Evolutionary conservation across 257 asterid species (phyloP).

Genomic region (Fraxinus excelsior): DNA sequence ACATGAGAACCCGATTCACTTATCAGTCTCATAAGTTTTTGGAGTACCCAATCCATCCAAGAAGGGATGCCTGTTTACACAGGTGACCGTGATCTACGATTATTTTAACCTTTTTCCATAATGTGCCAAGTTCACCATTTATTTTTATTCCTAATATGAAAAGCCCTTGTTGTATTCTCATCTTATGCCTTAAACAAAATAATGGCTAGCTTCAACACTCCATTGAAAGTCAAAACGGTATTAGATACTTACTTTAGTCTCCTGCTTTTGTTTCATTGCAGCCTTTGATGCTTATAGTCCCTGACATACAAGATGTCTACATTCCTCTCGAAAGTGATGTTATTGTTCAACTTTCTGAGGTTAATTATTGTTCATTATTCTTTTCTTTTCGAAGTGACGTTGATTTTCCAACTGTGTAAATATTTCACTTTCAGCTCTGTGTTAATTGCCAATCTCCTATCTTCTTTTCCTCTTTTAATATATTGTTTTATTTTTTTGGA

Average conservation of each 20-base stretch:
- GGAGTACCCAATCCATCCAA: background rate
- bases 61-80: constrained; percentile 6
- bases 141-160: constrained; percentile 13
- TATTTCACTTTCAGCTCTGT: constrained; percentile 8
- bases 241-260: constrained; percentile 23
- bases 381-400: constrained; percentile 23
- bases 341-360: constrained; percentile 92
- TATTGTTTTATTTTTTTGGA: background rate
- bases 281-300: constrained; percentile 99
- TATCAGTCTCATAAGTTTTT: background rate
- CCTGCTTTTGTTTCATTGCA: constrained; percentile 45
- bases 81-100: constrained; percentile 14
- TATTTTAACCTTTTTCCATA: constrained; percentile 6
- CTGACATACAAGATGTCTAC: constrained; percentile 95
- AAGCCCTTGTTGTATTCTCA: constrained; percentile 13
- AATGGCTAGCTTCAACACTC: constrained; percentile 10
- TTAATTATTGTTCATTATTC: constrained; percentile 36
- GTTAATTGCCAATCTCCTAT: background rate
- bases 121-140: background rate
- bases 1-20: too few relatives aligned
- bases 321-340: constrained; percentile 93
- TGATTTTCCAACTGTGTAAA: background rate
- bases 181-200: constrained; percentile 9
- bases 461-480: background rate
- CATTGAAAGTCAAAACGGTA: constrained; percentile 12